Percentiles rank a stretch among this genome's conserved stretches.
Evolutionary conservation across 75 land plant species (phyloP).

Genomic region (Azolla pinnata): DNA sequence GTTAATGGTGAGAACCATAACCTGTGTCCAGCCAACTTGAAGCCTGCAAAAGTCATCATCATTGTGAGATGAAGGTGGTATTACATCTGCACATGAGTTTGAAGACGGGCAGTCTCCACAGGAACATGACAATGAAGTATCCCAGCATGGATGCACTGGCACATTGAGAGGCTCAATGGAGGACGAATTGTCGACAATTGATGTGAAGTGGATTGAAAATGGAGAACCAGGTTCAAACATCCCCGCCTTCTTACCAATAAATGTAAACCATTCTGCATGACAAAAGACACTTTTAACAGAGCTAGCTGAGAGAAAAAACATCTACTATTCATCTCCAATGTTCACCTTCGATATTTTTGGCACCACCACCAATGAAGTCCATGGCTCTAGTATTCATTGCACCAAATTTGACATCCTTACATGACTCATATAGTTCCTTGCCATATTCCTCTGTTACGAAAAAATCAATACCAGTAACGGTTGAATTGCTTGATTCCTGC

Average conservation of each 20-base stretch:
- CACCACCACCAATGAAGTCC: conserved; percentile 87
- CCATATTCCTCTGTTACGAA: conserved; percentile 61
- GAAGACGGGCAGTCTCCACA: conserved; percentile 96
- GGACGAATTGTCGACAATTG: conserved; percentile 33
- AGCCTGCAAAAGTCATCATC: conserved; percentile 44
- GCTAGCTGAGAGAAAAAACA: not conserved
- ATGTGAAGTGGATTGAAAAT: conserved; percentile 46
- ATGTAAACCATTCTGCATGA: conserved; percentile 74
- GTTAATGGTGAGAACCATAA: no score
- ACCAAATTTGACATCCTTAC: conserved; percentile 97
- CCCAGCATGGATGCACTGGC: conserved; percentile 62
- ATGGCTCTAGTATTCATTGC: conserved; percentile 82
- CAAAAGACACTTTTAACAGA: not conserved
- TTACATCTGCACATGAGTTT: conserved; percentile 41
- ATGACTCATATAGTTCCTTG: conserved; percentile 60
- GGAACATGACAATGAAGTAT: conserved; percentile 76
- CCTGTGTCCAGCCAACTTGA: conserved; percentile 54
- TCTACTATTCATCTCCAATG: not conserved
- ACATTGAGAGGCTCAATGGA: conserved; percentile 63
- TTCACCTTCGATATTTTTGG: conserved; percentile 65
- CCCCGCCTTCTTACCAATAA: conserved; percentile 61
- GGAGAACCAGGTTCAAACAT: conserved; percentile 68
- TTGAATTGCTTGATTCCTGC: conserved; percentile 43
- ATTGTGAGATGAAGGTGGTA: conserved; percentile 33
- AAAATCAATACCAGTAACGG: conserved; percentile 72